Evolutionary conservation across 2,329 filamentous ascomycete species (phyloP), one percentile per base, ranked within the genome.

Genomic region (Aspergillus texensis): DNA sequence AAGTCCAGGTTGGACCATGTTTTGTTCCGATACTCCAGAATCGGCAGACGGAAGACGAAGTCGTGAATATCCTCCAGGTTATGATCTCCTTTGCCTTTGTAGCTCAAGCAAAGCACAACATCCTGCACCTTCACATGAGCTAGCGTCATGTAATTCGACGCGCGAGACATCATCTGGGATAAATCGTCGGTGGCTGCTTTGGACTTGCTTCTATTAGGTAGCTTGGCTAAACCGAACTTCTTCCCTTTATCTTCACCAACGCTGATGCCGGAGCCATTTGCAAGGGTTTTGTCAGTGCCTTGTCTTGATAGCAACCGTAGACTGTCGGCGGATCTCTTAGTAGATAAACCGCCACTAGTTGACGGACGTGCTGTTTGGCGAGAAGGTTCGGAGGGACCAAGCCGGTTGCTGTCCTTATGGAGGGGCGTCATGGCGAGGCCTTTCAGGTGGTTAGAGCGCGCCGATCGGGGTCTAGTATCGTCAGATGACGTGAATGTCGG

Each of bases 1-100:
- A 99, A 87, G 73, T 99, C 95, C 8, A 99, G 86, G 76, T 98
- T 99, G 8, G 93, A 97, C 95, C 95, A 99, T 10, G 94, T 98
- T 83, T 99, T 99, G 84, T 99, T 99, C 67, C 93, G 89, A 81
- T 97, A 98, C 77, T 99, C 95, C 54, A 99, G 89, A 2, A 91
- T 91, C 4, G 95, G 95, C 80, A 99, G 88, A 39, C 93, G 89
- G 86, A 99, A 99, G 56, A 99, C 95, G 70, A 99, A 96, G 74
- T 98, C 91, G 79, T 99, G 94, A 19, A 99, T 91, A 77, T 99
- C 96, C 80, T 97, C 93, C 62, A 99, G 86, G 72, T 98, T 99
- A 74, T 94, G 92, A 68, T 96, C 92, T 52, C 94, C 93, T 76
- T 93, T 96, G 74, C 96, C 95, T 78, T 98, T 97, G 85, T 97